phyloP scores from a whole-genome alignment of 2,329 filamentous ascomycete genomes.

The Sphaerulina populicola region DNA sequence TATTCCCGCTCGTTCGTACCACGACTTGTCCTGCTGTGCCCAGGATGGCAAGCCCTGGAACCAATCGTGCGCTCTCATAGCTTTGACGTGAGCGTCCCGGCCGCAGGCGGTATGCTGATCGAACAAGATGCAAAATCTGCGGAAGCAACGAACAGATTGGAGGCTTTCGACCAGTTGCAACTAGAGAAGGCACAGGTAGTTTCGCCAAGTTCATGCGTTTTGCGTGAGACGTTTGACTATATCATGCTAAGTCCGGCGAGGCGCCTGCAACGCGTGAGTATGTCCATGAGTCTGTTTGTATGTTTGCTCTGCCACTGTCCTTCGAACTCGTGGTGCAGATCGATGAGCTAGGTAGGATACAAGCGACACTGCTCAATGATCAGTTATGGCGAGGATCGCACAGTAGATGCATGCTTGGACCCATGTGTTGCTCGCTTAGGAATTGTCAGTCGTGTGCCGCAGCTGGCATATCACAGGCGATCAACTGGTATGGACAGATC shows the following conservation, averaged over 20 bases:
- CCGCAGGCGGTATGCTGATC: neutral
- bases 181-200: neutral
- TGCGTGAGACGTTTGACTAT: neutral
- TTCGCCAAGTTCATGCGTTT: neutral
- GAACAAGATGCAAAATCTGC: neutral
- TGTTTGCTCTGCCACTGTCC: neutral
- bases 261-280: neutral
- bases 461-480: constrained; percentile 28
- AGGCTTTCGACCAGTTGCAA: no score
- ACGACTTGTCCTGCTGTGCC: neutral
- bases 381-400: neutral
- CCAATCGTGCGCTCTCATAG: constrained; percentile 3
- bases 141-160: neutral
- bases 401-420: neutral
- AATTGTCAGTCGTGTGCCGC: neutral
- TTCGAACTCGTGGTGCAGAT: neutral
- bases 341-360: neutral
- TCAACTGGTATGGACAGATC: constrained; percentile 44
- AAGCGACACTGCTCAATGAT: neutral
- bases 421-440: neutral
- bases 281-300: neutral
- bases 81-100: neutral
- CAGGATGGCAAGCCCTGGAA: constrained; percentile 2
- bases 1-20: neutral
- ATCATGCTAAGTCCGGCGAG: neutral